Evolutionary conservation across 2,329 filamentous ascomycete genomes (phyloP).

Genomic region (Ophiocordyceps polyrhachis-furcata): DNA sequence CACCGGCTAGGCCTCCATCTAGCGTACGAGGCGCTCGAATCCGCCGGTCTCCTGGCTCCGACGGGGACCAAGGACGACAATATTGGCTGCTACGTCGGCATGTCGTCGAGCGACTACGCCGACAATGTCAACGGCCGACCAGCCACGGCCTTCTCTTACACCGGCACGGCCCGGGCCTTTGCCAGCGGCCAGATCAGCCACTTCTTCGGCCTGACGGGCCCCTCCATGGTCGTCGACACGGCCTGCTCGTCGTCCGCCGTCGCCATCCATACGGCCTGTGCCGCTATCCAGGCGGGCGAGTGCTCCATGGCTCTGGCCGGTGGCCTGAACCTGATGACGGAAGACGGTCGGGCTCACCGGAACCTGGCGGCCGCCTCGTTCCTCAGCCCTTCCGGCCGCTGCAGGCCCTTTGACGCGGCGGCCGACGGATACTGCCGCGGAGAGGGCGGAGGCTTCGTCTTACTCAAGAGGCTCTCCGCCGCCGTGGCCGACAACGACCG

Average conservation of each 20-base stretch:
- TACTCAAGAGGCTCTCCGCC: constrained; percentile 31
- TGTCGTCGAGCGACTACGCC: constrained; percentile 7
- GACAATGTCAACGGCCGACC: constrained; percentile 8
- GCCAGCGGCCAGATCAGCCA: constrained; percentile 2
- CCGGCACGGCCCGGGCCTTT: constrained; percentile 1
- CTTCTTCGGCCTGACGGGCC: constrained; percentile 2
- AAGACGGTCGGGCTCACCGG: constrained; percentile 41
- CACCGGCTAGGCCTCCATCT: constrained; percentile 15
- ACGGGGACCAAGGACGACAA: background rate
- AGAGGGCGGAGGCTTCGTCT: constrained; percentile 26
- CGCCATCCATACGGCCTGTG: constrained; percentile 2
- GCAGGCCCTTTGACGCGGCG: constrained; percentile 39
- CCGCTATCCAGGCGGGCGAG: constrained; percentile 2
- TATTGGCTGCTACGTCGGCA: constrained; percentile 11
- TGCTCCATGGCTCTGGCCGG: constrained; percentile 44
- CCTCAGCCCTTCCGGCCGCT: constrained; percentile 26
- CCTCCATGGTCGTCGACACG: constrained; percentile 2
- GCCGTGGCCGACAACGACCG: constrained; percentile 38
- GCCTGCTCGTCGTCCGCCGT: constrained; percentile 1
- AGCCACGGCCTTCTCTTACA: constrained; percentile 13
- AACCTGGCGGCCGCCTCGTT: constrained; percentile 48
- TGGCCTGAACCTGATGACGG: constrained; percentile 45
- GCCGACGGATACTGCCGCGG: constrained; percentile 40
- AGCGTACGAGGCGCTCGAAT: constrained; percentile 14
- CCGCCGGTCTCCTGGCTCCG: constrained; percentile 4